Base-by-base conservation (phyloP, 192 early-diverging fungal genomes). In the Linnemannia elongata region DNA sequence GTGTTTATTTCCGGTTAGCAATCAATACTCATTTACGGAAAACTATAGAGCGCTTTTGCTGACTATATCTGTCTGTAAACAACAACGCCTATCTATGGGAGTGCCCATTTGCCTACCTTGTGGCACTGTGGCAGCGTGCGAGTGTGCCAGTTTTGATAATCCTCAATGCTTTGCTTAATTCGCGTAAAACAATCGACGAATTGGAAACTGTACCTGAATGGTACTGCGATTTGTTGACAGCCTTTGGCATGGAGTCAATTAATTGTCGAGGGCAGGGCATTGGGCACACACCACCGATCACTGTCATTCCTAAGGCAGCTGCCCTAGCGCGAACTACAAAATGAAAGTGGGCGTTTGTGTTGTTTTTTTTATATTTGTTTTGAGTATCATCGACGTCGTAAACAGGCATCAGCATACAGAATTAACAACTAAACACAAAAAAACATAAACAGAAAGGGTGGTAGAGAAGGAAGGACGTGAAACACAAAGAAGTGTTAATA, bases 1-100 rank as follows among this genome's bases (percentile, higher is more conserved):
- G 30, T 66, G 30, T 66, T 66, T 66, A 66, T 66, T 66, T 33
- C 27, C 24, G 60, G 60, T 66, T 66, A 66, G 60, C 60, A 66
- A 66, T 66, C 60, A 66, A 66, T 66, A 33, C 27, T 33, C 27
- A 33, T 66, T 66, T 3, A 12, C 27, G 6, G 55, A n/a, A 57
- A 27, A n/a, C 2, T 27, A 66, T 33, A 66, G 30, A 35, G 60
- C 27, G 30, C 60, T 5, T 27, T 9, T 33, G n/a, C 20, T 52
- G 49, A 52, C 49, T 4, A 66, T 66, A 66, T 33, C 33, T 15
- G 27, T 15, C 30, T 30, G n/a, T 27, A 57, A 57, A 57, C 55
- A 27, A 57, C 55, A 3, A 22, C 20, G 7, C 22, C 6, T 45
- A 15, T 18, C 8, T 9, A 15, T 9, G 60, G 0, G 60, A 66